Percentiles rank a stretch among this genome's conserved stretches.
phyloP scores from a whole-genome alignment of 495 filamentous ascomycete genomes.

The Extremus antarcticus region DNA sequence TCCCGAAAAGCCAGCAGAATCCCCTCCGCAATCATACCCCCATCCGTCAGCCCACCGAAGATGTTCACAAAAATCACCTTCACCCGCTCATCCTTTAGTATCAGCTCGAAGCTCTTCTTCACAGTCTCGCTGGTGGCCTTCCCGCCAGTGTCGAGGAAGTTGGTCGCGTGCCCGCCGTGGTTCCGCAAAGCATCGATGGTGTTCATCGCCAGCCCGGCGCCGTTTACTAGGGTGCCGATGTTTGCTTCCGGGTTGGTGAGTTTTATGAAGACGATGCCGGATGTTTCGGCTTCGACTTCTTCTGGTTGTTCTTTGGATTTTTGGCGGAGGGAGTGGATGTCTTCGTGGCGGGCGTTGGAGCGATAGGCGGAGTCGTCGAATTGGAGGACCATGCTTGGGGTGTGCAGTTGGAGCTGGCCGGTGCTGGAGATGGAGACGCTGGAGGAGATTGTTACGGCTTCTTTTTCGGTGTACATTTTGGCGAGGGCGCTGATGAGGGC shows the following conservation, averaged over 20 bases:
- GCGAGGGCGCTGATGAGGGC: conserved; percentile 44
- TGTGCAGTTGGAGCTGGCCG: conserved; percentile 28
- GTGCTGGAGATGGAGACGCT: conserved; percentile 10
- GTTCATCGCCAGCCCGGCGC: conserved; percentile 87
- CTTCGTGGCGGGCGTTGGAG: conserved; percentile 51
- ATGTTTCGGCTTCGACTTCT: conserved; percentile 55
- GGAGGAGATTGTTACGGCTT: conserved; percentile 43
- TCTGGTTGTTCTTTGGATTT: conserved; percentile 40
- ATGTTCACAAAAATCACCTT: conserved; percentile 78
- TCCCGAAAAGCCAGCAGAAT: conserved; percentile 62
- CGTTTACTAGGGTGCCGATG: conserved; percentile 73
- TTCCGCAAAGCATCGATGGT: conserved; percentile 67
- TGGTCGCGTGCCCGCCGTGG: conserved; percentile 48
- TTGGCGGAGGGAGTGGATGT: conserved; percentile 50
- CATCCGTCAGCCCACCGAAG: conserved; percentile 73
- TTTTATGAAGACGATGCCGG: conserved; percentile 65
- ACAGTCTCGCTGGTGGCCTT: conserved; percentile 84
- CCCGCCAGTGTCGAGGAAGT: conserved; percentile 84
- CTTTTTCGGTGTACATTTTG: conserved; percentile 53
- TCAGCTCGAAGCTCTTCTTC: conserved; percentile 59
- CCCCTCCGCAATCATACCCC: conserved; percentile 83
- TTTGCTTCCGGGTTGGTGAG: conserved; percentile 33
- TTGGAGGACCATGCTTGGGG: conserved; percentile 36
- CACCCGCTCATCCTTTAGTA: conserved; percentile 61
- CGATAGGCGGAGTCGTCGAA: conserved; percentile 75